Percentiles rank a stretch among this genome's conserved stretches.
phyloP scores from a whole-genome alignment of 495 filamentous ascomycete genomes.

The Aspergillus incahuasiensis region DNA sequence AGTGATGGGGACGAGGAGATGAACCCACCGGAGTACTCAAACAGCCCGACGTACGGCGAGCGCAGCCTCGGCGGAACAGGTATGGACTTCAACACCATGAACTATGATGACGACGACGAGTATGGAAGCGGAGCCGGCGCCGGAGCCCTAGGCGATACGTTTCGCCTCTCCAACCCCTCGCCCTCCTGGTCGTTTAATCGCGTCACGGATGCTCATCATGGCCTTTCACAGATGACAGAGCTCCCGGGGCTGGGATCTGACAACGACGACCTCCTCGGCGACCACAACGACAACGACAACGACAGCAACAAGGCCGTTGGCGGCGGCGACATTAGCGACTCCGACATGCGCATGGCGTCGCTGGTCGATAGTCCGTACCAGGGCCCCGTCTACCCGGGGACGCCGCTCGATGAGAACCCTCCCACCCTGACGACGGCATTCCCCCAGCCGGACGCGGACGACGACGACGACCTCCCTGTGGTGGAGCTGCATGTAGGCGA shows the following conservation, averaged over 20 bases:
- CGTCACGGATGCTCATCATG: conserved; percentile 31
- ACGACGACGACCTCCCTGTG: conserved; percentile 41
- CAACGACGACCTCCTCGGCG: conserved; percentile 19
- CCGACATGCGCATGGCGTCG: conserved; percentile 30
- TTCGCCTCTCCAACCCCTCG: conserved; percentile 19
- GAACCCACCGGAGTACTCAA: conserved; percentile 19
- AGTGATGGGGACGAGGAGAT: conserved; percentile 31
- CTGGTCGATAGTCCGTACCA: conserved; percentile 28
- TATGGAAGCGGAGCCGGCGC: conserved; percentile 12
- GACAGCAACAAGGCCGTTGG: conserved; percentile 43
- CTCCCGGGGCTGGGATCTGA: conserved; percentile 17
- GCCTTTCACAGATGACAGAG: conserved; percentile 30
- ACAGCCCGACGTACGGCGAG: conserved; percentile 21
- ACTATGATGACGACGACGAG: conserved; percentile 31
- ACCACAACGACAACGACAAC: conserved; percentile 37
- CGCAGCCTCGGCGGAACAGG: conserved; percentile 23
- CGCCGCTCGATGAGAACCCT: conserved; percentile 24
- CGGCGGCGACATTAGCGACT: conserved; percentile 36
- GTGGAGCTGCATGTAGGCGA: conserved; percentile 42
- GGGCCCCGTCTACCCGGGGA: conserved; percentile 24
- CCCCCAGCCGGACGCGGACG: conserved; percentile 28
- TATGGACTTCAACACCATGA: conserved; percentile 18
- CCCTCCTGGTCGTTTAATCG: conserved; percentile 37
- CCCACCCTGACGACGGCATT: conserved; percentile 36
- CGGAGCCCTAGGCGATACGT: conserved; percentile 14